phyloP scores from a whole-genome alignment of 1,284 basidiomycete genomes.

The Volvariella surrecta region DNA sequence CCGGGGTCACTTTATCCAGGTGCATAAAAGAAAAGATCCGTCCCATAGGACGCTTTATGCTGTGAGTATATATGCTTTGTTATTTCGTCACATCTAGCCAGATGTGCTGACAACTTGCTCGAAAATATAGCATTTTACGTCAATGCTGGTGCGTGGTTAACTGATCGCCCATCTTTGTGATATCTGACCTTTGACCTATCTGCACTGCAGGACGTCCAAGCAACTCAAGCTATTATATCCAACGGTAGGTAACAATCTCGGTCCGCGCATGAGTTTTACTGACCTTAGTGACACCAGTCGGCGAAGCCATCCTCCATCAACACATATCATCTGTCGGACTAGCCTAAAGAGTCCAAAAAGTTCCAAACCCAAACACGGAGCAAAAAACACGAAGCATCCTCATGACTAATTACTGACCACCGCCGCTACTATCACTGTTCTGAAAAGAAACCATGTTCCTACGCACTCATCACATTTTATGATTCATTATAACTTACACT shows the following conservation, averaged over 20 bases:
- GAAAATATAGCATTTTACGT: slow-evolving; percentile 55
- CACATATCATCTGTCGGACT: not conserved
- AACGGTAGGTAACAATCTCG: slow-evolving; percentile 39
- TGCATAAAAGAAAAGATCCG: slow-evolving; percentile 57
- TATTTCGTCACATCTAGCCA: not conserved
- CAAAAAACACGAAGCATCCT: no score
- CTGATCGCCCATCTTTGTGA: not conserved
- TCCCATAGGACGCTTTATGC: slow-evolving; percentile 51
- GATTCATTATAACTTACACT: no score
- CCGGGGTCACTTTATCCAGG: slow-evolving; percentile 68
- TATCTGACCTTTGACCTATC: slow-evolving; percentile 4
- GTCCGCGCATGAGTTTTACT: not conserved
- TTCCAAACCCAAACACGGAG: no score
- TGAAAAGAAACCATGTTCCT: no score
- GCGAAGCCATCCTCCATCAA: not conserved
- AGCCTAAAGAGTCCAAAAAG: not conserved
- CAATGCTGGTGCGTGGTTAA: slow-evolving; percentile 54
- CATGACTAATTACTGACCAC: no score
- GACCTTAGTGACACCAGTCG: not conserved
- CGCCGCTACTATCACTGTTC: no score
- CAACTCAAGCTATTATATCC: slow-evolving; percentile 66
- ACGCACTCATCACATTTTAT: no score
- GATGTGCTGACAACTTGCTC: not conserved
- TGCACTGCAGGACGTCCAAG: slow-evolving; percentile 50
- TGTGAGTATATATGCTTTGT: slow-evolving; percentile 31